Evolutionary conservation across 768 basidiomycete genomes (phyloP).

Genomic region (Hirschioporus abietinus): DNA sequence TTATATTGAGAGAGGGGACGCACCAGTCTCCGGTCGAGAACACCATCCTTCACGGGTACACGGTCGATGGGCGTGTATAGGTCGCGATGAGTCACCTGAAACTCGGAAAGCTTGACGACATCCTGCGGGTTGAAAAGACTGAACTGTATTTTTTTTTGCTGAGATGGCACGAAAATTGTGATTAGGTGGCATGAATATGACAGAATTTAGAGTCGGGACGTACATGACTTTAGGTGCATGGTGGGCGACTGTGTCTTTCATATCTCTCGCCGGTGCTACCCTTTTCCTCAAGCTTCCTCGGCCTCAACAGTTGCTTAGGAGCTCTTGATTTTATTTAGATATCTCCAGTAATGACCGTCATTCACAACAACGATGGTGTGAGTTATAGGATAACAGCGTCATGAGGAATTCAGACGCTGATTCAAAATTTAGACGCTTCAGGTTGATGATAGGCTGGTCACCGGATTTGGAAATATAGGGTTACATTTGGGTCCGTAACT

Average conservation of each 20-base stretch:
- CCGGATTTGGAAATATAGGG: no score
- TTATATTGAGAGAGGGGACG: slow-evolving; percentile 23
- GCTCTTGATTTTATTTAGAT: no score
- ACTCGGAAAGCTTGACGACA: slow-evolving; percentile 92
- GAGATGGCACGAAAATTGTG: slow-evolving; percentile 13
- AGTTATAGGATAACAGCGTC: no score
- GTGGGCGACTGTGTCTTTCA: slow-evolving; percentile 81
- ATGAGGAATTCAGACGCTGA: no score
- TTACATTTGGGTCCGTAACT: no score
- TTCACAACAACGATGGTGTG: no score
- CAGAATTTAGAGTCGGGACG: slow-evolving; percentile 25
- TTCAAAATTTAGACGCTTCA: no score
- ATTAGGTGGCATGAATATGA: not conserved
- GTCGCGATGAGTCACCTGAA: slow-evolving; percentile 90
- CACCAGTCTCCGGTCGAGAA: slow-evolving; percentile 88
- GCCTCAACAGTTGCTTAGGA: no score
- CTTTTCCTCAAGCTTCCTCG: no score
- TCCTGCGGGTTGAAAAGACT: slow-evolving; percentile 91
- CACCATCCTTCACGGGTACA: slow-evolving; percentile 84
- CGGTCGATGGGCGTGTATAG: slow-evolving; percentile 83
- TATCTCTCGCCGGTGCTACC: no score
- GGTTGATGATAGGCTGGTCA: no score
- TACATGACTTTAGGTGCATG: slow-evolving; percentile 83
- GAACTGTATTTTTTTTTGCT: slow-evolving; percentile 97
- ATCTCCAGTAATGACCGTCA: no score